Base-by-base conservation (phyloP, 768 basidiomycete species). In the Lactifluus hygrophoroides region DNA sequence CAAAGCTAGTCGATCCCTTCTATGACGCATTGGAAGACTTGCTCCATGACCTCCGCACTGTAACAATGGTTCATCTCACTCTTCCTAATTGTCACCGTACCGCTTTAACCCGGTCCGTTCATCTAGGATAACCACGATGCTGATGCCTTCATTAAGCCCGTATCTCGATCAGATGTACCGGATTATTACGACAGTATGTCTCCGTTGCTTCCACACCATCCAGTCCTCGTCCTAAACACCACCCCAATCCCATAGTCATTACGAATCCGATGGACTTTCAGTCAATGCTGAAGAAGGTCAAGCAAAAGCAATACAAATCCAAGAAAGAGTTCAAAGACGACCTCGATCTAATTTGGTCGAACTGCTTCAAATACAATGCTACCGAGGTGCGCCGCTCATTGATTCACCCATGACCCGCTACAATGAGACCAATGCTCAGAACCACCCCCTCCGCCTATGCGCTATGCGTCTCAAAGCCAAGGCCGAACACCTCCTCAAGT, bases 261-360 rank as follows among this genome's bases (percentile, higher is more conserved):
- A 74, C 85, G 55, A 84, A 84, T 62, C 94, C 96, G 5, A 99
- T 99, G 96, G 96, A 99, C 75, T 77, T 98, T 44, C 84, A 85
- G 61, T 89, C 94, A 0, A 89, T 99, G 81, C 78, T 86, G 51
- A 92, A 85, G 79, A 94, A 94, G 73, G 88, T 97, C 69, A 98
- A 96, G 75, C 76, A 80, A 58, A 90, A 89, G 69, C 80, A 83
- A 48, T 97, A 96, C 80, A 94, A 94, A 73, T 90, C 85, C 30
- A 98, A 98, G 74, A 78, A 83, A 63, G 90, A 94, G 66, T 98
- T 99, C 72, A 86, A 87, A 62, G 86, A 90, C 58, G 96, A 99
- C 73, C 76, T 99, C 43, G 90, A 95, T 64, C 81, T 97, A 61
- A 97, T 99, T 64, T 99, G 96, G 96, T 83, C 84, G 46, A 99